Evolutionary conservation across 225 moss, liverwort and hornwort genomes (phyloP), one percentile per base, ranked within the genome.

Genomic region (Anthoceros angustus): DNA sequence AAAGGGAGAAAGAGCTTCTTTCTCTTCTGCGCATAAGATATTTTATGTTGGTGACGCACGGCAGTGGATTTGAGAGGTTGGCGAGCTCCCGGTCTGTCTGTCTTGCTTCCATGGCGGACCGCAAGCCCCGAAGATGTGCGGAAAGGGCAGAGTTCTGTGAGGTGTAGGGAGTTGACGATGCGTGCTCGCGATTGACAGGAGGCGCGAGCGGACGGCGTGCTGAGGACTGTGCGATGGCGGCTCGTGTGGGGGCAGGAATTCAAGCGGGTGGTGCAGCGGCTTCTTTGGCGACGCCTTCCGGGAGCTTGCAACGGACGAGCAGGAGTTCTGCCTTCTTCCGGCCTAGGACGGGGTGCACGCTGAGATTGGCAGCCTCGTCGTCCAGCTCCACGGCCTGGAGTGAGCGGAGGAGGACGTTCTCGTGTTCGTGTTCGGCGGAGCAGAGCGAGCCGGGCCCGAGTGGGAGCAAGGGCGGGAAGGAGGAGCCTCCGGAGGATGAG

Each of bases 401-500:
- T 23, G 55, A 20, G 16, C 8, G 8, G 55, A 55, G 55, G 8
- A 55, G 55, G n/a, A 20, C 10, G 7, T 5, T 55, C 18, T 18
- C 23, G n/a, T 55, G 55, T 23, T 7, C 55, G 5, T 55, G 55
- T 12, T 18, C 55, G 8, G 55, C 55, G 23, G 55, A 23, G 23
- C 55, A 55, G 55, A 62, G 64, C 42, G 74, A 70, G 70, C 70
- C 70, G 41, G 74, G 74, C n/a, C 25, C 64, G 9, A 76, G 72
- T 39, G 46, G 71, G 11, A 71, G 62, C 43, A 67, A 50, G 39
- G 74, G 66, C 55, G 55, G 55, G 14, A 23, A 55, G 55, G 55
- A 73, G 65, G 43, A 82, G 79, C 2, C 18, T 4, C 5, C 18
- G 14, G 74, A 69, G 43, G 84, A 79, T n/a, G 72, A 73, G 9